Evolutionary conservation across 129 eudicot genomes (phyloP).

Genomic region (Sambucus nigra): DNA sequence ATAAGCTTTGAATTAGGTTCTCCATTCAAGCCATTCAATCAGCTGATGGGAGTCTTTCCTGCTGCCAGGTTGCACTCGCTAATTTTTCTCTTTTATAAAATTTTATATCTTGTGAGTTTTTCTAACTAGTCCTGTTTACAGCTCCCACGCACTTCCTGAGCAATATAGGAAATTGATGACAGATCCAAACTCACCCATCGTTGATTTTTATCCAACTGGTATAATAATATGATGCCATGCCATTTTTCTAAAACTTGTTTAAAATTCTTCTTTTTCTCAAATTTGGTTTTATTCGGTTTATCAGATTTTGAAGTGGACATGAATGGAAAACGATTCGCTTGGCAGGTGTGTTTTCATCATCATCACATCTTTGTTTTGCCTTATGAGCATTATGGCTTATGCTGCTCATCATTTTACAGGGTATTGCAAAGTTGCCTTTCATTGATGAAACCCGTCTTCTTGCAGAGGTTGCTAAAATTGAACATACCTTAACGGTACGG

Average conservation of each 20-base stretch:
- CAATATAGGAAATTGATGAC: conserved; percentile 81
- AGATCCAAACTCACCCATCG: conserved; percentile 86
- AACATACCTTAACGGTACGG: conserved; percentile 79
- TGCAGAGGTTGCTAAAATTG: conserved; percentile 65
- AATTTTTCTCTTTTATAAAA: neutral
- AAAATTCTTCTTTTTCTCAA: neutral
- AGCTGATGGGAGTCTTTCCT: conserved; percentile 95
- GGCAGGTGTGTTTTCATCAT: conserved; percentile 61
- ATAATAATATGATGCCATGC: conserved; percentile 12
- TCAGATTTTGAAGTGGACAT: conserved; percentile 98
- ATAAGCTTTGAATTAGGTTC: conserved; percentile 76
- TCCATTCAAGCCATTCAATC: conserved; percentile 95
- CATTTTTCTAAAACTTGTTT: neutral
- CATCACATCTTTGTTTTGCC: neutral
- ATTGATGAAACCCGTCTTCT: conserved; percentile 85
- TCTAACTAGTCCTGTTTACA: conserved; percentile 39
- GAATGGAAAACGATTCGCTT: conserved; percentile 91
- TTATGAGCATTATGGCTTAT: neutral
- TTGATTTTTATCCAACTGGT: conserved; percentile 94
- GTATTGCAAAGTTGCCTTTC: conserved; percentile 88
- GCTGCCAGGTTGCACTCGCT: conserved; percentile 75
- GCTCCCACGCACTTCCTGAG: conserved; percentile 96
- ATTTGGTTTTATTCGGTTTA: neutral
- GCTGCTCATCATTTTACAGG: conserved; percentile 28
- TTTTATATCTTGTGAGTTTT: neutral